Base-by-base conservation (phyloP, 768 basidiomycete genomes). In the Boletus vinaceobasis region DNA sequence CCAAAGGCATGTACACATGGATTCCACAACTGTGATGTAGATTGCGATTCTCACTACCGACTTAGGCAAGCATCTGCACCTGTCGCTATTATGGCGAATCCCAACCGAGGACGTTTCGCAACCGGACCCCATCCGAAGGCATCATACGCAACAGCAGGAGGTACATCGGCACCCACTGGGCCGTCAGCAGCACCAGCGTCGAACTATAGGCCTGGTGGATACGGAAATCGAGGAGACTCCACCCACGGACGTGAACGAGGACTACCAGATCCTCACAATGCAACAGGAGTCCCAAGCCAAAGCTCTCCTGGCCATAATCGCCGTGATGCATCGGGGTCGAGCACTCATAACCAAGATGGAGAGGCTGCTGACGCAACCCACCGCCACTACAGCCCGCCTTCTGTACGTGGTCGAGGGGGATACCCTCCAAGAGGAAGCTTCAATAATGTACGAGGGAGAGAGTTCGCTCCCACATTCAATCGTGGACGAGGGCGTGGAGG, bases 1-100 rank as follows among this genome's bases (percentile, higher is more conserved):
- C 1, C 65, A 56, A 40, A 66, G 65, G 64, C 23, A 52, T 3
- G 62, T 56, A 31, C 15, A 31, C 5, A 15, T 55, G 59, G 17
- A 36, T 10, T 38, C 23, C 26, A 13, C 14, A 3, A n/a, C 15
- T n/a, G 13, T 43, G 7, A 2, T 29, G 21, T 38, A 26, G 17
- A 52, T 15, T 29, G 5, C 7, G 21, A 36, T 36, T 13, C 39
- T 55, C 21, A 56, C 43, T 57, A 39, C 15, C 17, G 19, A 52
- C 19, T 15, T 36, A 68, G 67, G 50, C 65, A 66, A 58, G 48
- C 71, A 2, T 76, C 80, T 7, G 77, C 69, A 1, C 79, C 80
- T 4, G 76, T 90, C 15, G 79, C 82, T 33, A 91, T 92, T 52
- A 88, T 91, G 86, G 69, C 80, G 14, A 92, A 93, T 63, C 90